Conservation (phyloP, 2,329 filamentous ascomycete genomes). For the Colletotrichum agaves region DNA sequence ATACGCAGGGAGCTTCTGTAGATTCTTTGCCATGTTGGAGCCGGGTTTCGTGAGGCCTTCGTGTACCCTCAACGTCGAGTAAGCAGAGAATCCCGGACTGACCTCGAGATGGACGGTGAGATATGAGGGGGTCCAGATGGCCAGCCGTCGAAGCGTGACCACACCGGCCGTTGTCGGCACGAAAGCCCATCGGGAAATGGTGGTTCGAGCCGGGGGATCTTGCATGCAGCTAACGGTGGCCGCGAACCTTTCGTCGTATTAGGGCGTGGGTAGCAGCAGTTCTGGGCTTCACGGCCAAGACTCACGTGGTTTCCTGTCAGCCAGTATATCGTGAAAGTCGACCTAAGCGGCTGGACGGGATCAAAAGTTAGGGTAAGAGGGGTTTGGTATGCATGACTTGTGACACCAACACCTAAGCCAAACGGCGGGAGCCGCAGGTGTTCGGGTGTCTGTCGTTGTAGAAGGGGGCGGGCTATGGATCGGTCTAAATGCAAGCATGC, state of each 20-base stretch:
- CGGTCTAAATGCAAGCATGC: background rate
- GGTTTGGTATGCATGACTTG: constrained; percentile 2
- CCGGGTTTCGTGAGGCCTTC: too few relatives aligned
- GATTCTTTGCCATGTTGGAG: constrained; percentile 24
- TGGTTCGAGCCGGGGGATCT: constrained; percentile 9
- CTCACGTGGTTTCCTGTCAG: constrained; percentile 9
- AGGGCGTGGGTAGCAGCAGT: background rate
- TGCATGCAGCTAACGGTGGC: constrained; percentile 32
- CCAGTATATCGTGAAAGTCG: background rate
- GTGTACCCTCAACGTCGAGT: too few relatives aligned
- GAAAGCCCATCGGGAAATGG: background rate
- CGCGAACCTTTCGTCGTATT: background rate
- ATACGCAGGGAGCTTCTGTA: constrained; percentile 36
- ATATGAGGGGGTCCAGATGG: constrained; percentile 9
- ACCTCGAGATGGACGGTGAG: background rate
- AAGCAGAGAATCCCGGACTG: background rate
- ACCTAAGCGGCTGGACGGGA: background rate
- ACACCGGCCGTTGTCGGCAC: background rate
- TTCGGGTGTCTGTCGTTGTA: too few relatives aligned
- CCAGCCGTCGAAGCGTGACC: background rate
- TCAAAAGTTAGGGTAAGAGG: constrained; percentile 3
- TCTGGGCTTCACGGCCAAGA: background rate
- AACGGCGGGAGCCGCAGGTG: background rate
- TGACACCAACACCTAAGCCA: background rate
- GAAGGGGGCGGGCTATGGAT: too few relatives aligned